These are phyloP conservation scores for Colletotrichum neosansevieriae DNA, from an alignment of 2,329 filamentous ascomycete genomes.

Conservation along the genomic window DNA sequence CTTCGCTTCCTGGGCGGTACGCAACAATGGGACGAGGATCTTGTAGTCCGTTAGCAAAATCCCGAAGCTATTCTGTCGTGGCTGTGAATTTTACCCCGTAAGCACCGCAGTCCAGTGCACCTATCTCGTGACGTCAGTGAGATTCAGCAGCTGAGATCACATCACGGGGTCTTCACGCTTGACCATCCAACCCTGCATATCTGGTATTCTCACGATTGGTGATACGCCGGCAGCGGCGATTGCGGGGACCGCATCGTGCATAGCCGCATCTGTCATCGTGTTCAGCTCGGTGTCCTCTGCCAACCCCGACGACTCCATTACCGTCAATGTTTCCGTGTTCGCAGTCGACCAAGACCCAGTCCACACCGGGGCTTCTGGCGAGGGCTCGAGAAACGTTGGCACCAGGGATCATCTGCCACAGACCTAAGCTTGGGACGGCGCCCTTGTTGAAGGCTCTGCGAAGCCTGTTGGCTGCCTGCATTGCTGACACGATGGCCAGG, in stretches of 20 bases:
- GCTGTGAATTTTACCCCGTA: conserved; percentile 59
- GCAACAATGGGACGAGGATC: conserved; percentile 66
- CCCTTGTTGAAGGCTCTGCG: conserved; percentile 62
- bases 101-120: conserved; percentile 69
- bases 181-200: conserved; percentile 67
- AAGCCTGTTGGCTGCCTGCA: conserved; percentile 62
- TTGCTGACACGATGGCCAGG: conserved; percentile 43
- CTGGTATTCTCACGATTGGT: conserved; percentile 64
- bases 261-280: conserved; percentile 54
- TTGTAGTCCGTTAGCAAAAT: conserved; percentile 41
- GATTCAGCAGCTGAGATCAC: background rate
- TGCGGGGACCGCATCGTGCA: conserved; percentile 67
- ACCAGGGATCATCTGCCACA: conserved; percentile 74
- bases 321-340: conserved; percentile 66
- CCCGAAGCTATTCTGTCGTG: background rate
- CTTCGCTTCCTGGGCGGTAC: conserved; percentile 64
- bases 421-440: conserved; percentile 63
- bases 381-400: conserved; percentile 70
- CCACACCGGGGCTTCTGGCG: conserved; percentile 70
- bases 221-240: conserved; percentile 60
- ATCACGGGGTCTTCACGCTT: conserved; percentile 56
- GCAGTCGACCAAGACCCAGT: conserved; percentile 74
- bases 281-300: conserved; percentile 1
- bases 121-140: conserved; percentile 45
- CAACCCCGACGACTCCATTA: conserved; percentile 50